Percentiles rank a stretch among this genome's conserved stretches.
These are phyloP conservation scores for Schizochytrium sp. DNA, from an alignment of 108 stramenopile species.

Conservation along the genomic window DNA sequence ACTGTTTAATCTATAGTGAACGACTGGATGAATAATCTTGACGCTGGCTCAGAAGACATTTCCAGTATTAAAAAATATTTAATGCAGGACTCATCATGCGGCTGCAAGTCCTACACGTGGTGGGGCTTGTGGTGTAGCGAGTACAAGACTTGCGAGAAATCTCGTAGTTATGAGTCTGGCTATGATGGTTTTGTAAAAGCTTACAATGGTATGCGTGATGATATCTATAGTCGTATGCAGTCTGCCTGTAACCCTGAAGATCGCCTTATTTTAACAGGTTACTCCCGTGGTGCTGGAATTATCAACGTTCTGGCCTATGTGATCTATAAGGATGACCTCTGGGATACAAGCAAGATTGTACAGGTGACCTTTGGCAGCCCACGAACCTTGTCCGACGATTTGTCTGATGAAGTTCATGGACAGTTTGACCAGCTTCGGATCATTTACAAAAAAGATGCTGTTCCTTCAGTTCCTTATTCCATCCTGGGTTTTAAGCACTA, in stretches of 20 bases:
- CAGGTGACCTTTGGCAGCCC: slow-evolving; percentile 55
- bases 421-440: not conserved
- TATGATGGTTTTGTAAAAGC: slow-evolving; percentile 42
- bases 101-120: not conserved
- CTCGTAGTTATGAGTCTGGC: not conserved
- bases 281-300: slow-evolving; percentile 45
- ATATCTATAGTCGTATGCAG: not conserved
- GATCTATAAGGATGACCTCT: slow-evolving; percentile 50
- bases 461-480: not conserved
- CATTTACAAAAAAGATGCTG: slow-evolving; percentile 2
- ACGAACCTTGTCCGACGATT: not conserved
- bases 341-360: not conserved
- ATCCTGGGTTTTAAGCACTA: not conserved
- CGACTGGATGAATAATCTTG: slow-evolving; percentile 48
- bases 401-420: slow-evolving; percentile 36
- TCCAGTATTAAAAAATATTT: slow-evolving; percentile 26
- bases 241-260: not conserved
- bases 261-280: slow-evolving; percentile 7
- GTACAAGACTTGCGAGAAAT: not conserved
- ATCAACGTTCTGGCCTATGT: slow-evolving; percentile 3
- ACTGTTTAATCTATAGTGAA: not conserved
- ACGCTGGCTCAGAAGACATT: slow-evolving; percentile 46
- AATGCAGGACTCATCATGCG: not conserved
- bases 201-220: slow-evolving; percentile 29
- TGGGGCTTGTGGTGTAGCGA: slow-evolving; percentile 15